Evolutionary conservation across 2,329 filamentous ascomycete genomes (phyloP).

Genomic region (Aspergillus hiratsukae): DNA sequence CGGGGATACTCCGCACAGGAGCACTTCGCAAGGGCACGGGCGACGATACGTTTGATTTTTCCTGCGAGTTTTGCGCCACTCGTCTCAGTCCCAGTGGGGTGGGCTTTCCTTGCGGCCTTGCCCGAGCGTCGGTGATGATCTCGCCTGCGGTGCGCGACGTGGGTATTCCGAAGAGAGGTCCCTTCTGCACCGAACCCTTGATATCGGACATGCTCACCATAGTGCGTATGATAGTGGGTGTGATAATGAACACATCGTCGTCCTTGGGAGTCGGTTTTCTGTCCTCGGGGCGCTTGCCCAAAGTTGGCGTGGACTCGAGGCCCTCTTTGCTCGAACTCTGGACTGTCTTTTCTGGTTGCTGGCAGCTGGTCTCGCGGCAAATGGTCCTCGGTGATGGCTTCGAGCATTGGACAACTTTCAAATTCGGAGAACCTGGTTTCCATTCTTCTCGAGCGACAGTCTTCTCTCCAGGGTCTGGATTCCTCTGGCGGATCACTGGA

Average conservation of each 20-base stretch:
- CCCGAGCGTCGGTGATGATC: conserved; percentile 24
- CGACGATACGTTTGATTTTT: conserved; percentile 20
- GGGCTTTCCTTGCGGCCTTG: conserved; percentile 22
- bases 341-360: conserved; percentile 13
- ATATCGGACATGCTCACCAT: conserved; percentile 29
- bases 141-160: conserved; percentile 20
- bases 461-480: conserved; percentile 16
- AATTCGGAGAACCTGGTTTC: conserved; percentile 30
- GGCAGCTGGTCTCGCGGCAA: conserved; percentile 19
- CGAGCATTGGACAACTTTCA: conserved; percentile 32
- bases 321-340: conserved; percentile 24
- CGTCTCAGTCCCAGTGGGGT: conserved; percentile 25
- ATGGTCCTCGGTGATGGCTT: conserved; percentile 25
- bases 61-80: conserved; percentile 18
- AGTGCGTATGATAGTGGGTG: conserved; percentile 41
- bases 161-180: conserved; percentile 12
- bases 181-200: conserved; percentile 12
- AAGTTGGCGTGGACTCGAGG: conserved; percentile 7
- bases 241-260: conserved; percentile 35
- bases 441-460: conserved; percentile 23
- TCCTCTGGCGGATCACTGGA: conserved; percentile 3
- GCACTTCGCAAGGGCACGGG: conserved; percentile 16
- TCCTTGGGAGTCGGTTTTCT: conserved; percentile 13
- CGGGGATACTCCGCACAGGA: conserved; percentile 10
- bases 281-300: conserved; percentile 11